phyloP scores from a whole-genome alignment of 495 filamentous ascomycete genomes.

The Thozetella sp. region DNA sequence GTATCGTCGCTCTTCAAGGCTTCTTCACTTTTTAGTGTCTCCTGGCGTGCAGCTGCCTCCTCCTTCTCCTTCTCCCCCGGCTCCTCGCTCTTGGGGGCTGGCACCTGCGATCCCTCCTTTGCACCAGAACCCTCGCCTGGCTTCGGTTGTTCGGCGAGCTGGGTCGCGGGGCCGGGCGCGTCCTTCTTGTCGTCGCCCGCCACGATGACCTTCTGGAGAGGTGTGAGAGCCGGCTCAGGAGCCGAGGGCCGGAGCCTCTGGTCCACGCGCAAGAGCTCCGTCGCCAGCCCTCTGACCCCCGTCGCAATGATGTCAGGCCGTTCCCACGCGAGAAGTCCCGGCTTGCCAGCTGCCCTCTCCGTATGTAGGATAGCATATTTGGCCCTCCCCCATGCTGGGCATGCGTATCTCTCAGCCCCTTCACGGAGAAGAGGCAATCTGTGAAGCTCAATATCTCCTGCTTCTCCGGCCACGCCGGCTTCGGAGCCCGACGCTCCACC shows the following conservation, averaged over 20 bases:
- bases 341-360: constrained; percentile 26
- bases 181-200: neutral
- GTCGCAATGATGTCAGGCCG: constrained; percentile 35
- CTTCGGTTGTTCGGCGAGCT: neutral
- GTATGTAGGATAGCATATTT: constrained; percentile 40
- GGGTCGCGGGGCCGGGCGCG: neutral
- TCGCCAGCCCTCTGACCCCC: constrained; percentile 38
- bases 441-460: neutral
- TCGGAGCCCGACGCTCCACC: constrained; percentile 17
- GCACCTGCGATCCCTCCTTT: neutral
- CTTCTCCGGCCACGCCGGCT: constrained; percentile 1
- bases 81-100: neutral
- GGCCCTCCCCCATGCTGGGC: constrained; percentile 44
- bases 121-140: neutral
- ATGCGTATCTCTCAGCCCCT: constrained; percentile 28
- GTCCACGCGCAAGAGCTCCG: constrained; percentile 21
- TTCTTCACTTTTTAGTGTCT: no score
- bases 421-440: constrained; percentile 9
- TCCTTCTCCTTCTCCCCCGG: neutral
- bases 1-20: neutral
- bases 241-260: neutral
- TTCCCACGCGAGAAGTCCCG: constrained; percentile 42
- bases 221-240: neutral
- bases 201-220: neutral
- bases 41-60: no score